Conservation (phyloP, 2,329 filamentous ascomycete genomes). For the Hypoxylon rubiginosum region DNA sequence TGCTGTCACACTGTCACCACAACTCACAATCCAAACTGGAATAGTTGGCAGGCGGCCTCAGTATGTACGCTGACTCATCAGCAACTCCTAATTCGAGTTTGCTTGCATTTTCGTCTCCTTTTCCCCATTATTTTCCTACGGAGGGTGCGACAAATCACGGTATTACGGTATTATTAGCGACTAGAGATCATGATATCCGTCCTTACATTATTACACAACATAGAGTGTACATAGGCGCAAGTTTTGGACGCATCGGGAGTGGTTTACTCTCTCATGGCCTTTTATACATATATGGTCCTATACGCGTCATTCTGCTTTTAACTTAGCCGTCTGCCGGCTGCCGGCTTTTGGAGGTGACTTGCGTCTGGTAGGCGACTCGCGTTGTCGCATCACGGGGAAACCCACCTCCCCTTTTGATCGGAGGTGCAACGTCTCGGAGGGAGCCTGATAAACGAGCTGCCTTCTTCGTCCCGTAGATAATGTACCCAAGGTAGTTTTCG, state of each 20-base stretch:
- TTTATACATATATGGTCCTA: not conserved
- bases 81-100: slow-evolving; percentile 1
- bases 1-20: no score
- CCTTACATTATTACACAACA: not conserved
- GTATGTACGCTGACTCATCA: slow-evolving; percentile 1
- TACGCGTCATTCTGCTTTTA: not conserved
- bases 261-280: not conserved
- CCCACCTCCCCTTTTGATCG: slow-evolving; percentile 11
- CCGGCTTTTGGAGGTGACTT: slow-evolving; percentile 1
- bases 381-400: not conserved
- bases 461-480: not conserved
- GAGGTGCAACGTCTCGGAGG: slow-evolving; percentile 9
- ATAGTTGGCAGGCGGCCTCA: not conserved
- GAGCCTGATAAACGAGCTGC: not conserved
- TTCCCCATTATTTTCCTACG: not conserved
- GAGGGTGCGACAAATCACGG: not conserved
- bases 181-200: slow-evolving; percentile 1
- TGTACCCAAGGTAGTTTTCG: not conserved
- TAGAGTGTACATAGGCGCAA: slow-evolving; percentile 2
- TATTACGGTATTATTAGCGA: slow-evolving; percentile 1
- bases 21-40: no score
- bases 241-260: not conserved
- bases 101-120: slow-evolving; percentile 11
- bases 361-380: not conserved
- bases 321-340: not conserved